Evolutionary conservation across 352 stramenopile species (phyloP), one percentile per base, ranked within the genome.

Genomic region (Pythium aquatile): DNA sequence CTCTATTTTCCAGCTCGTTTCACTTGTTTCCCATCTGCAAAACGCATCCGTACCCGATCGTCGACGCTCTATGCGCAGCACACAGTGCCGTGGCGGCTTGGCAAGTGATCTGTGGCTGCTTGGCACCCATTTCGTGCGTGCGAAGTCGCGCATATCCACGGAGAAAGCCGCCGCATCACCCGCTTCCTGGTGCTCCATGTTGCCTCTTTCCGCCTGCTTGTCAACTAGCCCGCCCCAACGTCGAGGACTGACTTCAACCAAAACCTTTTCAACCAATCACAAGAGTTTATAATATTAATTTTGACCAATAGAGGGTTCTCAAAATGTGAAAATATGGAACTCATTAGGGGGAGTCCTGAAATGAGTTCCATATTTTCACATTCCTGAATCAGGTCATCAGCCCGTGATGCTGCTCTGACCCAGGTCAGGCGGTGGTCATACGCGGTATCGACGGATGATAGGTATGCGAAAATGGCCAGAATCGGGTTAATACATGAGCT

Each of bases 81-180:
- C n/a, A 53, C 61, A 68, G 13, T 53, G 51, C 7, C 46, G 35
- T 33, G 29, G 35, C 20, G 24, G 20, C 55, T 28, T 40, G 13
- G 14, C 13, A 33, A 8, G n/a, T 24, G 14, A 33, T 37, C 6
- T 33, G 14, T 8, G 29, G 1, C 40, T 17, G 6, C 40, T 20
- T 26, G 4, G n/a, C 14, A 0, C 10, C 40, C 40, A 48, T 10
- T 48, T 7, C 1, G 2, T 26, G 40, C 16, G 40, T 26, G 16
- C n/a, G 40, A 26, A 48, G 16, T 28, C 40, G 40, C 40, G 40
- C 24, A 20, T 20, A 33, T 56, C 47, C 17, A 66, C 44, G 17
- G 61, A 68, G 54, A 68, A 62, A 33, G 54, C 61, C n/a, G 57
- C 47, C 20, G 46, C 61, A 49, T 63, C 61, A 46, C 61, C 61